Evolutionary conservation across 1,139 yeast species (phyloP).

Genomic region (Yamadazyma atmosphaerica): DNA sequence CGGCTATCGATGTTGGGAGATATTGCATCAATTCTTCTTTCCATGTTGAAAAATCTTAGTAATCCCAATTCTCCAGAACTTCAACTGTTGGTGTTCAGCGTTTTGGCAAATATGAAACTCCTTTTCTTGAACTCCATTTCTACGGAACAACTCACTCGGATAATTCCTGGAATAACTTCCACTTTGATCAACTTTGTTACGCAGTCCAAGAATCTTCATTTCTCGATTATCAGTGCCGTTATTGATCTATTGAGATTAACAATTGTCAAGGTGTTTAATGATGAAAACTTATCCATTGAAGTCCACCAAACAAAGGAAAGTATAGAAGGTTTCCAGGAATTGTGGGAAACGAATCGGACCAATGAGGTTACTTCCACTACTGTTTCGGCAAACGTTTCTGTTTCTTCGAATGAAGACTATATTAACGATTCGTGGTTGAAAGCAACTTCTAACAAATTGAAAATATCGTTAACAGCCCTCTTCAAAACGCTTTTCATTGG

Average conservation of each 20-base stretch:
- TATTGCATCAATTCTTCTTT: constrained; percentile 10
- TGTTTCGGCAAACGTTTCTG: constrained; percentile 12
- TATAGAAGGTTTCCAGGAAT: constrained; percentile 19
- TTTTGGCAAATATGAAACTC: constrained; percentile 17
- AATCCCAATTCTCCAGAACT: constrained; percentile 20
- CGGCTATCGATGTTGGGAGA: constrained; percentile 17
- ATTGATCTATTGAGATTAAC: constrained; percentile 24
- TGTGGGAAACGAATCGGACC: constrained; percentile 18
- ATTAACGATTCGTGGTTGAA: constrained; percentile 62
- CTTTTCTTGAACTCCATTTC: constrained; percentile 20
- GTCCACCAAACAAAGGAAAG: constrained; percentile 6
- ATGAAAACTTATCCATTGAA: constrained; percentile 22
- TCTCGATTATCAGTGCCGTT: constrained; percentile 20
- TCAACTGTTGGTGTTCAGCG: constrained; percentile 11
- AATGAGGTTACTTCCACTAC: constrained; percentile 7
- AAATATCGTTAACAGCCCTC: constrained; percentile 39
- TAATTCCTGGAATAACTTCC: constrained; percentile 44
- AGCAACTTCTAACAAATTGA: constrained; percentile 64
- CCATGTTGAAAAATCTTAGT: constrained; percentile 4
- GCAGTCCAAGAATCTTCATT: constrained; percentile 25
- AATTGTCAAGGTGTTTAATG: constrained; percentile 29
- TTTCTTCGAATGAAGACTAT: constrained; percentile 3
- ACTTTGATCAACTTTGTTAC: constrained; percentile 30
- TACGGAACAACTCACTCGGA: constrained; percentile 33
- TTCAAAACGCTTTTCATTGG: constrained; percentile 26